phyloP scores from a whole-genome alignment of 176 grass and related monocot species.

The Thinopyrum elongatum region DNA sequence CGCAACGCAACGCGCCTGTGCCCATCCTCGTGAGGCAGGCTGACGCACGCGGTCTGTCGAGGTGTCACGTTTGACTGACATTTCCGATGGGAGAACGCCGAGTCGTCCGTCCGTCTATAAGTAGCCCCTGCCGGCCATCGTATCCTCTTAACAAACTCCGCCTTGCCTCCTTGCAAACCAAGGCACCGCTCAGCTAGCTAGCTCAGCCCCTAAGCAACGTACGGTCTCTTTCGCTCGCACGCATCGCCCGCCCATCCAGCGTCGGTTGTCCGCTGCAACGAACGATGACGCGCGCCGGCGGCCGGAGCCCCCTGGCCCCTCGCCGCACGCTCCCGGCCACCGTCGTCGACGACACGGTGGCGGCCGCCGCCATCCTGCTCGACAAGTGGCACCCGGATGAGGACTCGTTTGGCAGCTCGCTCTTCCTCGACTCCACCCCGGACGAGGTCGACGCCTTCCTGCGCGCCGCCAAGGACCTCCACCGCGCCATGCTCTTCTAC shows the following conservation, averaged over 20 bases:
- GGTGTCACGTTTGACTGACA: not conserved
- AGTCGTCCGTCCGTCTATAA: not conserved
- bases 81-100: too few species aligned
- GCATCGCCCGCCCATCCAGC: too few species aligned
- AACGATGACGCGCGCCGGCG: not conserved
- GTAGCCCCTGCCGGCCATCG: not conserved
- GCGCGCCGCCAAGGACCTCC: slow-evolving; percentile 45
- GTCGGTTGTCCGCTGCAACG: too few species aligned
- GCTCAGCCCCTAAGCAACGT: too few species aligned
- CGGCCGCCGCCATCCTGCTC: slow-evolving; percentile 43
- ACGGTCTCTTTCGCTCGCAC: too few species aligned
- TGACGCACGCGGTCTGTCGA: not conserved
- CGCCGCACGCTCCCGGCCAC: slow-evolving; percentile 37
- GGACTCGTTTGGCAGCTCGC: not conserved
- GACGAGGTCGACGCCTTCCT: slow-evolving; percentile 39
- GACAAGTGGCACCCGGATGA: slow-evolving; percentile 48
- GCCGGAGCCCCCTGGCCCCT: not conserved
- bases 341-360: slow-evolving; percentile 47
- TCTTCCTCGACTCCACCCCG: slow-evolving; percentile 16
- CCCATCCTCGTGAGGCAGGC: not conserved
- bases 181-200: not conserved
- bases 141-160: not conserved
- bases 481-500: slow-evolving; percentile 59
- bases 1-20: not conserved
- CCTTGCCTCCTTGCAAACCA: not conserved